Percentiles rank a stretch among this genome's conserved stretches.
These are phyloP conservation scores for Intubia oerlemansii DNA, from an alignment of 2,329 filamentous ascomycete species.

Conservation along the genomic window DNA sequence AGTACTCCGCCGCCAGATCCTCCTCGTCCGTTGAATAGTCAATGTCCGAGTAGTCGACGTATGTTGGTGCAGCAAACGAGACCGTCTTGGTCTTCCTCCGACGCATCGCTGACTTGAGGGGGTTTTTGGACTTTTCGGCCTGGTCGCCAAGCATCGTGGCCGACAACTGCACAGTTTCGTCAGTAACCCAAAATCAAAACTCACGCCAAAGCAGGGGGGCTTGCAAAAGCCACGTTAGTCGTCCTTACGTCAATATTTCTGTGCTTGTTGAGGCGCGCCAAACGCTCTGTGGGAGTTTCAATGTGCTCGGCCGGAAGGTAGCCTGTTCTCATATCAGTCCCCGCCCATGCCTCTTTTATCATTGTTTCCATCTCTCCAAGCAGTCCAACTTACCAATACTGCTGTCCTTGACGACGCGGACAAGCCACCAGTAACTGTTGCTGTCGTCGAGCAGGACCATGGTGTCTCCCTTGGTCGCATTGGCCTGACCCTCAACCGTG, in stretches of 20 bases:
- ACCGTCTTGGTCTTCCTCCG: conserved; percentile 70
- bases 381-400: conserved; percentile 65
- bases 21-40: conserved; percentile 71
- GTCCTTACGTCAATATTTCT: conserved; percentile 87
- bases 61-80: conserved; percentile 65
- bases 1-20: conserved; percentile 20
- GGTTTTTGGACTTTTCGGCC: conserved; percentile 60
- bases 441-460: conserved; percentile 97
- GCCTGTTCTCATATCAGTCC: no score
- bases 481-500: conserved; percentile 93
- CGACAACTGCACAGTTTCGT: conserved; percentile 27
- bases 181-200: no score
- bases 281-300: conserved; percentile 84
- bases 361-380: no score
- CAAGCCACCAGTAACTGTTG: conserved; percentile 99
- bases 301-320: conserved; percentile 97
- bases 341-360: no score
- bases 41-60: conserved; percentile 69
- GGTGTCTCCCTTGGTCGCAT: conserved; percentile 93
- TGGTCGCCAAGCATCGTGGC: conserved; percentile 41
- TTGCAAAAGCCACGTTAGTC: no score
- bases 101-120: conserved; percentile 66
- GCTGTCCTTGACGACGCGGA: conserved; percentile 89
- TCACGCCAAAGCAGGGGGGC: no score
- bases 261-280: conserved; percentile 91